A percentile compares a stretch with the other conserved stretches of the same genome.
Conservation (phyloP, 2,329 filamentous ascomycete genomes). For the Monosporascus cannonballus region DNA sequence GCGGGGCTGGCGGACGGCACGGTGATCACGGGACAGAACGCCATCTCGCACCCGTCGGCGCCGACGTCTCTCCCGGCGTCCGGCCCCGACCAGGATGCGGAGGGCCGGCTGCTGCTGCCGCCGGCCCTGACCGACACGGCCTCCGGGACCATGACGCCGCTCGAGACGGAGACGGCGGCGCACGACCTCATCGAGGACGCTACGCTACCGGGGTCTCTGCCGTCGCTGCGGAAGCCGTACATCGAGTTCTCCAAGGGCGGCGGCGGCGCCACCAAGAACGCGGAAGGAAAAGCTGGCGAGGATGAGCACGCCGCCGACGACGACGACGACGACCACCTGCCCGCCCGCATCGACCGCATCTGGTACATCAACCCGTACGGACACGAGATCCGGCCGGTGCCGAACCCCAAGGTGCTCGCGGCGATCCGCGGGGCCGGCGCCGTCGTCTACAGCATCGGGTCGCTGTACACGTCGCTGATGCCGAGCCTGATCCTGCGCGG, state of each 20-base stretch:
- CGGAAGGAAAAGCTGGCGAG: neutral
- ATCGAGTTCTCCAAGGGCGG: constrained; percentile 71
- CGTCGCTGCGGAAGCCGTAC: constrained; percentile 71
- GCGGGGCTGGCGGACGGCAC: constrained; percentile 72
- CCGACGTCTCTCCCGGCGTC: constrained; percentile 47
- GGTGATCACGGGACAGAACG: constrained; percentile 84
- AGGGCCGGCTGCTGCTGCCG: constrained; percentile 20
- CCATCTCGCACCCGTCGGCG: constrained; percentile 77
- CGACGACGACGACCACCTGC: constrained; percentile 64
- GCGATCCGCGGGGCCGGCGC: constrained; percentile 59
- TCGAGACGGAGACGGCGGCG: constrained; percentile 33
- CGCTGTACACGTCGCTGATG: constrained; percentile 82
- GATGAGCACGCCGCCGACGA: neutral
- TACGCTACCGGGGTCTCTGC: constrained; percentile 74
- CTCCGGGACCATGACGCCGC: constrained; percentile 33
- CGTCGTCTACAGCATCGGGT: constrained; percentile 90
- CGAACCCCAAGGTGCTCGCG: constrained; percentile 73
- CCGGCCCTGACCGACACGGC: constrained; percentile 7
- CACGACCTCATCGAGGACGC: constrained; percentile 71
- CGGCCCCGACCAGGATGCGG: constrained; percentile 23
- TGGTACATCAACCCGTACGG: constrained; percentile 99
- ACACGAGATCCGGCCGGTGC: constrained; percentile 83
- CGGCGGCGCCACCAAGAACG: neutral
- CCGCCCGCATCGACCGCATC: constrained; percentile 70
- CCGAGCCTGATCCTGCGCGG: constrained; percentile 75